Evolutionary conservation across 768 basidiomycete species (phyloP).

Genomic region (Pulveroboletus sp.): DNA sequence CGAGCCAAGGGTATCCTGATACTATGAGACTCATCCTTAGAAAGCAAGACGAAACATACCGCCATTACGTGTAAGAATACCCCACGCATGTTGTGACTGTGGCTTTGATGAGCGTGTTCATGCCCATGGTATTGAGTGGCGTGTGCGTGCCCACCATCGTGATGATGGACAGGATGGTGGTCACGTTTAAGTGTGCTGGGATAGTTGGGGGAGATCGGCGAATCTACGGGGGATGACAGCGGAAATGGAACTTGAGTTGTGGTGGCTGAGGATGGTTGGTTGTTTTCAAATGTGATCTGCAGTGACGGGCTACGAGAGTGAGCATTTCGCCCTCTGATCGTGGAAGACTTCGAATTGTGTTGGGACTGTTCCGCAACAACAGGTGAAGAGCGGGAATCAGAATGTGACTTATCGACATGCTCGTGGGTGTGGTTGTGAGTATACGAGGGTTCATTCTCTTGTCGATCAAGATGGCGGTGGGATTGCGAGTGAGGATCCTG

Average conservation of each 20-base stretch:
- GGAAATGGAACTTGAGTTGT: constrained; percentile 24
- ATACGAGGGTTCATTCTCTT: constrained; percentile 22
- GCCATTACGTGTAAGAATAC: constrained; percentile 98
- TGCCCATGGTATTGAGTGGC: constrained; percentile 52
- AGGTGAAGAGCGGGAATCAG: constrained; percentile 14
- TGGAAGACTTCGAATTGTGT: constrained; percentile 8
- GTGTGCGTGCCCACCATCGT: constrained; percentile 31
- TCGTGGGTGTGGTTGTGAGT: constrained; percentile 26
- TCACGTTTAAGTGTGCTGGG: constrained; percentile 45
- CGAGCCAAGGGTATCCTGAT: constrained; percentile 88
- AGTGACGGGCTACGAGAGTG: constrained; percentile 40
- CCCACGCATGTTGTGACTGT: constrained; percentile 98
- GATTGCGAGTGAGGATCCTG: constrained; percentile 26
- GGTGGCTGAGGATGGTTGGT: constrained; percentile 15
- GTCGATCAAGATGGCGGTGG: constrained; percentile 22
- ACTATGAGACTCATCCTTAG: constrained; percentile 5
- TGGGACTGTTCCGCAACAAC: constrained; percentile 5
- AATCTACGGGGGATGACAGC: constrained; percentile 29
- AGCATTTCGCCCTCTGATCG: constrained; percentile 31
- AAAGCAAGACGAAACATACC: constrained; percentile 38
- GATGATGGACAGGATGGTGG: constrained; percentile 34
- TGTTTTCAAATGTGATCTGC: constrained; percentile 29
- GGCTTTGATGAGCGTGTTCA: constrained; percentile 64
- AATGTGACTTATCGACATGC: constrained; percentile 22
- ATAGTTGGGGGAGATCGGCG: constrained; percentile 66